phyloP scores from a whole-genome alignment of 2,329 filamentous ascomycete species.

The Fusarium sp. region DNA sequence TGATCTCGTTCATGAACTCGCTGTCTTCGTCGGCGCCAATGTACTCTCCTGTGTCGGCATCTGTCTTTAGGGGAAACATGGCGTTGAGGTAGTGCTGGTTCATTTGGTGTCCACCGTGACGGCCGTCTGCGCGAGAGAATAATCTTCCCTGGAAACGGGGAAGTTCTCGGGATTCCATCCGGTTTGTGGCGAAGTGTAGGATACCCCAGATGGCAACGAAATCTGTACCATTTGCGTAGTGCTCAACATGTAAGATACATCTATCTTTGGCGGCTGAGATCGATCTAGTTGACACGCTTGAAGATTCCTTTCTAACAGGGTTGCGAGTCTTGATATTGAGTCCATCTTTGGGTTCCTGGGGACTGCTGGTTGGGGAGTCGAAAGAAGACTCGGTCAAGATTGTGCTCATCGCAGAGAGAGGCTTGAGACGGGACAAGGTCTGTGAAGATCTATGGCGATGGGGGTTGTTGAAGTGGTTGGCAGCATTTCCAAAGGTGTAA shows the following conservation, averaged over 20 bases:
- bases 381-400: slow-evolving; percentile 55
- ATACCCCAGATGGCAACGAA: slow-evolving; percentile 82
- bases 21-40: slow-evolving; percentile 62
- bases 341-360: slow-evolving; percentile 38
- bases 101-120: slow-evolving; percentile 67
- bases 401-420: slow-evolving; percentile 52
- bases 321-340: slow-evolving; percentile 26
- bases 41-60: slow-evolving; percentile 58
- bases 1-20: slow-evolving; percentile 71
- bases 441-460: slow-evolving; percentile 65
- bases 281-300: slow-evolving; percentile 52
- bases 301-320: slow-evolving; percentile 41
- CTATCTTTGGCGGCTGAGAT: slow-evolving; percentile 57
- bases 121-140: slow-evolving; percentile 65
- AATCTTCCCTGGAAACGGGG: slow-evolving; percentile 72
- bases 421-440: slow-evolving; percentile 51
- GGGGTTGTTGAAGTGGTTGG: slow-evolving; percentile 87
- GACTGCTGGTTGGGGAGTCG: slow-evolving; percentile 39
- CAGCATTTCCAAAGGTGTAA: slow-evolving; percentile 82
- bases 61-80: slow-evolving; percentile 67
- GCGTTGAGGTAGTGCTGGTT: slow-evolving; percentile 72
- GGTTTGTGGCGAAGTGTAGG: slow-evolving; percentile 71
- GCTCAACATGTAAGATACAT: slow-evolving; percentile 79
- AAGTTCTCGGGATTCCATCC: slow-evolving; percentile 57
- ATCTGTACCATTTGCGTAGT: slow-evolving; percentile 81